phyloP scores from a whole-genome alignment of 202 grass and related monocot species.

The Zizania palustris region DNA sequence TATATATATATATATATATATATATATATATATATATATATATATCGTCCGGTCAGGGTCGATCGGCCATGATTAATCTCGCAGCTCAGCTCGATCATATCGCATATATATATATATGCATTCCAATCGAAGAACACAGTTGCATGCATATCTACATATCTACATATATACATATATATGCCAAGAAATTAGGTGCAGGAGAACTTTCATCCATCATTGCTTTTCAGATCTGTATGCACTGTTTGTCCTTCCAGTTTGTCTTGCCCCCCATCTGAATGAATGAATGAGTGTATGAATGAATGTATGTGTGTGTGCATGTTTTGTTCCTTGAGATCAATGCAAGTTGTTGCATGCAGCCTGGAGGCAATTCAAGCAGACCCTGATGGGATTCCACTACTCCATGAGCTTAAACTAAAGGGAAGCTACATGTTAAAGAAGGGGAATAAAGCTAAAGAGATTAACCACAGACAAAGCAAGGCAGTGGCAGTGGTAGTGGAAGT shows the following conservation, averaged over 20 bases:
- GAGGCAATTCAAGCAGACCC: no score
- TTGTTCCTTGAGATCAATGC: no score
- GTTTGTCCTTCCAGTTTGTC: not conserved
- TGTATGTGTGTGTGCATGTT: no score
- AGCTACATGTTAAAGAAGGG: slow-evolving; percentile 3
- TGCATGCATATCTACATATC: not conserved
- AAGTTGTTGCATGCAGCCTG: no score
- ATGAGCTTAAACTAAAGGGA: slow-evolving; percentile 41
- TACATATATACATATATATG: no score
- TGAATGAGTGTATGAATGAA: no score
- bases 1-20: no score
- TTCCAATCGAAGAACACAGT: not conserved
- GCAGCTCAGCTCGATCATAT: no score
- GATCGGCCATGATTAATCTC: not conserved
- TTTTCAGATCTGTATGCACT: not conserved
- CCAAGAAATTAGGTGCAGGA: slow-evolving; percentile 28
- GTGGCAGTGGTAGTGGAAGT: not conserved
- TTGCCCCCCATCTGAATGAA: no score
- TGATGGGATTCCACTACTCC: not conserved
- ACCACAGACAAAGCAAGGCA: slow-evolving; percentile 17
- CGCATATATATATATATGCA: no score
- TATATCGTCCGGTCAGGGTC: not conserved
- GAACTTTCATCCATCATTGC: slow-evolving; percentile 33
- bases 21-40: no score
- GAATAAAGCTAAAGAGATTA: slow-evolving; percentile 31